These are phyloP conservation scores for Keithomyces neogunnii DNA, from an alignment of 2,329 filamentous ascomycete genomes.

Conservation along the genomic window DNA sequence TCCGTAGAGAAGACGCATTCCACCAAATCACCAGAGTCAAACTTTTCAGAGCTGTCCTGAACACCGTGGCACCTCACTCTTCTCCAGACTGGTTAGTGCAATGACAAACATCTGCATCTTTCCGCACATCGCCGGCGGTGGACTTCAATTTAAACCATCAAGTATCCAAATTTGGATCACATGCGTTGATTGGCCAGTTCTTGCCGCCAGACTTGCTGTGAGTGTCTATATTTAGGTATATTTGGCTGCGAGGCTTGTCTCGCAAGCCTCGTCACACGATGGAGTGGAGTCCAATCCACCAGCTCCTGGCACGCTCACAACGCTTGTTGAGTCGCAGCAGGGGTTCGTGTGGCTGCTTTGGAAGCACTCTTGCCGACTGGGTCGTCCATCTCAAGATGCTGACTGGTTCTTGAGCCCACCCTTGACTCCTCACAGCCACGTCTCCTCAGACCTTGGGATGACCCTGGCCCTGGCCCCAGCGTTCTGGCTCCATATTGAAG, in stretches of 20 bases:
- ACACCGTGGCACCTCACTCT: too few species aligned
- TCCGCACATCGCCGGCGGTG: not conserved
- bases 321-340: slow-evolving; percentile 4
- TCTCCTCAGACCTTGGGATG: not conserved
- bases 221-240: slow-evolving; percentile 25
- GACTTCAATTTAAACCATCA: not conserved
- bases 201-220: slow-evolving; percentile 23
- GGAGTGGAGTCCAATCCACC: slow-evolving; percentile 2
- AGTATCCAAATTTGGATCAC: slow-evolving; percentile 16
- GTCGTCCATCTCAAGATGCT: not conserved
- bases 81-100: not conserved
- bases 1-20: too few species aligned
- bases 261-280: not conserved
- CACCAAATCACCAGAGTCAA: too few species aligned
- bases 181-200: slow-evolving; percentile 18
- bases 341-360: slow-evolving; percentile 8
- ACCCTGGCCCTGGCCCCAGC: not conserved
- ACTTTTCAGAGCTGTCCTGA: too few species aligned
- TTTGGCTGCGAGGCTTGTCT: slow-evolving; percentile 4
- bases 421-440: too few species aligned
- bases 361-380: slow-evolving; percentile 3
- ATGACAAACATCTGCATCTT: not conserved
- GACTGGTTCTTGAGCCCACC: not conserved
- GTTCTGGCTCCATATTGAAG: too few species aligned
- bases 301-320: not conserved